Percentiles rank a stretch among this genome's conserved stretches.
Evolutionary conservation across 306 rosid species (phyloP).

Genomic region (Cucumis sativus): DNA sequence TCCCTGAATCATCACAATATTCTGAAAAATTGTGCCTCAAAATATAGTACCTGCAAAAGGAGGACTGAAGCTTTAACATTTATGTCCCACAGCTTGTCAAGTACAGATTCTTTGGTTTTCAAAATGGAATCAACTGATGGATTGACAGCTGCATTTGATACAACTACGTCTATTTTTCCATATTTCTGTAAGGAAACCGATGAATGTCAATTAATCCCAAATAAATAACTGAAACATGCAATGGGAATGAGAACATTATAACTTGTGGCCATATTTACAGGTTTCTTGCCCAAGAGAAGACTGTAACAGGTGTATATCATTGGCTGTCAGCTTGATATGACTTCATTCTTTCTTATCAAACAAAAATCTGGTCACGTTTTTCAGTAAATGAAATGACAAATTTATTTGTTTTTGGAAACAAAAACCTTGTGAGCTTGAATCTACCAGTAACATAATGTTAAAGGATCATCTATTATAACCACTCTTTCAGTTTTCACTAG

Average conservation of each 20-base stretch:
- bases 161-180: constrained; percentile 78
- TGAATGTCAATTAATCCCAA: constrained; percentile 5
- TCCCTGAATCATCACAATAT: neutral
- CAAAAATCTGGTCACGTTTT: neutral
- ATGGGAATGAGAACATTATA: neutral
- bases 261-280: no score
- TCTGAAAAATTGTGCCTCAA: neutral
- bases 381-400: neutral
- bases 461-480: neutral
- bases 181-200: constrained; percentile 51
- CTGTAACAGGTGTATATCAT: neutral
- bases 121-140: constrained; percentile 61
- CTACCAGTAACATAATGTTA: neutral
- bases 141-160: constrained; percentile 93
- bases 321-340: neutral
- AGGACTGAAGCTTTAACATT: constrained; percentile 92
- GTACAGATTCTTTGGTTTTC: constrained; percentile 51
- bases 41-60: constrained; percentile 56
- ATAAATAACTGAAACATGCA: neutral
- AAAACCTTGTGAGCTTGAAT: neutral
- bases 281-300: no score
- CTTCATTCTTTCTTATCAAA: neutral
- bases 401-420: neutral
- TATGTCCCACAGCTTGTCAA: constrained; percentile 92
- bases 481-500: neutral